Evolutionary conservation across 768 basidiomycete species (phyloP), one percentile per base, ranked within the genome.

Genomic region (Pleurotus tuber-regium): DNA sequence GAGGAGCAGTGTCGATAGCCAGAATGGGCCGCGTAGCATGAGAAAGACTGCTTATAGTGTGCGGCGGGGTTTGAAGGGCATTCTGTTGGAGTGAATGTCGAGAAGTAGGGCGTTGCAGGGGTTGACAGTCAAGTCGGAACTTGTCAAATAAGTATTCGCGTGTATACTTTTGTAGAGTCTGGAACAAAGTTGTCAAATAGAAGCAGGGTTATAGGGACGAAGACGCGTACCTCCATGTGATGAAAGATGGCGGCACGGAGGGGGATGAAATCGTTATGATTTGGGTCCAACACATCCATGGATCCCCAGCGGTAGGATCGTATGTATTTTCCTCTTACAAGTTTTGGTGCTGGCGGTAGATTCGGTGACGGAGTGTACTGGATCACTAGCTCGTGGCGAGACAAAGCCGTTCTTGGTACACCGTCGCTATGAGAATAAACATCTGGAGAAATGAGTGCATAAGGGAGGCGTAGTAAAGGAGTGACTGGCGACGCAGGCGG

Each of bases 91-190:
- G 63, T 49, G 74, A 64, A 58, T 79, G 83, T 49, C 67, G 72
- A 54, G 71, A 76, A 47, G 69, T 62, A 30, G 75, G 71, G 41
- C 71, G 74, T 49, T 73, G 80, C 52, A 79, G 82, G 29, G 69
- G 70, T 54, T 73, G 70, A 65, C 77, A 81, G 51, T 87, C 86
- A 55, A 63, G 68, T 53, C 78, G 77, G 70, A 87, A 92, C 62
- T 86, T 89, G 62, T 88, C 83, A 58, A 87, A 87, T 44, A 92
- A 77, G 71, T 91, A 90, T 60, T 88, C 86, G 60, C 81, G 79
- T 31, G 89, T 92, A 68, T 91, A 91, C 63, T 87, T 86, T 73
- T 88, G 87, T 60, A 95, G 75, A 47, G 86, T 88, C 90, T 93
- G 65, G 54, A 62, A 59, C 4, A 9, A 2, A 36, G 50, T 54